phyloP scores from a whole-genome alignment of 1,284 basidiomycete genomes.

The Cutaneotrichosporon arboriforme region DNA sequence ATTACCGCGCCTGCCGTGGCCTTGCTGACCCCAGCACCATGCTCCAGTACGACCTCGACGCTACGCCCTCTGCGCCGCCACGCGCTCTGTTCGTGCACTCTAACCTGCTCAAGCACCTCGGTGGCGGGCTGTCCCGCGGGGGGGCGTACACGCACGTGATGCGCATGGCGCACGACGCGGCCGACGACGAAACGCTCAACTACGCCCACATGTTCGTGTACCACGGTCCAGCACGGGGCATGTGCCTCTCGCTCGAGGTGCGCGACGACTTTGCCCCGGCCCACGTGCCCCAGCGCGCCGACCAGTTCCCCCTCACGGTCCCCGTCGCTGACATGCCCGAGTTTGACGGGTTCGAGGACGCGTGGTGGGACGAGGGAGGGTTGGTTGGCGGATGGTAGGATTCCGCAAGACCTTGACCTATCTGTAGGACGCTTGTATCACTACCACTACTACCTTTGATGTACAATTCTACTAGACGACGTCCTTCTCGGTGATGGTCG shows the following conservation, averaged over 20 bases:
- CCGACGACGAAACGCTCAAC: slow-evolving; percentile 33
- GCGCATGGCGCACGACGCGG: slow-evolving; percentile 31
- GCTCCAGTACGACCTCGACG: slow-evolving; percentile 33
- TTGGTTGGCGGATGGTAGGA: slow-evolving; percentile 42
- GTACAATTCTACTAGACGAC: slow-evolving; percentile 2
- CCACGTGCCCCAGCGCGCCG: not conserved
- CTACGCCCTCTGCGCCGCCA: slow-evolving; percentile 11
- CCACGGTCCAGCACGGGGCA: slow-evolving; percentile 38
- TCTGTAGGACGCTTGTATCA: not conserved
- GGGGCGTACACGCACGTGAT: slow-evolving; percentile 43
- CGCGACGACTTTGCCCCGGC: too few species aligned
- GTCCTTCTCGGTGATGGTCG: slow-evolving; percentile 39
- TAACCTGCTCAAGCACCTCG: slow-evolving; percentile 51
- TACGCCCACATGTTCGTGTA: slow-evolving; percentile 37
- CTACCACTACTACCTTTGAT: not conserved
- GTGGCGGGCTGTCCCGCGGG: slow-evolving; percentile 3
- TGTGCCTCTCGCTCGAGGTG: slow-evolving; percentile 42
- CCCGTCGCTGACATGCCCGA: slow-evolving; percentile 10
- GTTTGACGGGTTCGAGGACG: slow-evolving; percentile 42
- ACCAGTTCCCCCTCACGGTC: slow-evolving; percentile 19
- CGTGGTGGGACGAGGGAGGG: slow-evolving; percentile 41
- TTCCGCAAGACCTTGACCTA: not conserved
- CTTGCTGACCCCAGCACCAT: slow-evolving; percentile 19
- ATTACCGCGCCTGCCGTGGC: too few species aligned
- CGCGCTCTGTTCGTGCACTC: slow-evolving; percentile 41